Conservation (phyloP, 108 stramenopile species). For the Pseudonitzschia multiseries region DNA sequence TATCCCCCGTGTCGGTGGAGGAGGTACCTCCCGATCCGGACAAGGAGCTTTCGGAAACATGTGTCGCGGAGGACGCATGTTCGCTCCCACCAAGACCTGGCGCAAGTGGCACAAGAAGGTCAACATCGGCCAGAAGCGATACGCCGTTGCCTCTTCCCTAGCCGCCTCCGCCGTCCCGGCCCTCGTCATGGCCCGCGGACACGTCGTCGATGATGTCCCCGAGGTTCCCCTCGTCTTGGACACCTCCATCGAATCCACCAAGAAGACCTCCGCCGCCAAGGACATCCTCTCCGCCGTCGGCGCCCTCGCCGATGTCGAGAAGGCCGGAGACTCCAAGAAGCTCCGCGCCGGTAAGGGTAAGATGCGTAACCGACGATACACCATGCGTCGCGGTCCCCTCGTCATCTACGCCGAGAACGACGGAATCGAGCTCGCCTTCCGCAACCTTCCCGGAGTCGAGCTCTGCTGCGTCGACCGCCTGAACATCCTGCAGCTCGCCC, state of each 20-base stretch:
- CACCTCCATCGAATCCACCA: conserved; percentile 73
- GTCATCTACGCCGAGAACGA: conserved; percentile 93
- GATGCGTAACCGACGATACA: conserved; percentile 97
- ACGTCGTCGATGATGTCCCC: conserved; percentile 93
- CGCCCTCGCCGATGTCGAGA: conserved; percentile 93
- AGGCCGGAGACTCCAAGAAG: conserved; percentile 93
- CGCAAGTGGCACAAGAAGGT: conserved; percentile 99
- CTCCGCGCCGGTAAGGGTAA: conserved; percentile 99
- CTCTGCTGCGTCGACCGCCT: conserved; percentile 93
- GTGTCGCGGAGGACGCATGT: conserved; percentile 98
- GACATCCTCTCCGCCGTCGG: conserved; percentile 89
- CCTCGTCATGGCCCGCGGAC: conserved; percentile 98
- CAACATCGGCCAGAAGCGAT: conserved; percentile 94
- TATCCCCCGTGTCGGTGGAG: conserved; percentile 99
- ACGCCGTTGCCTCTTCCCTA: conserved; percentile 96
- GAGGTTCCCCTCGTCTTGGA: conserved; percentile 97
- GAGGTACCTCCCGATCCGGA: conserved; percentile 98
- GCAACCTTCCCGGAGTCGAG: conserved; percentile 98
- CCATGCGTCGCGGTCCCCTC: conserved; percentile 95
- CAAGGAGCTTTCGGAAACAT: conserved; percentile 99
- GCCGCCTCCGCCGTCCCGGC: conserved; percentile 97
- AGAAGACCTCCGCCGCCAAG: conserved; percentile 90
- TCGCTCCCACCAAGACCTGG: conserved; percentile 99
- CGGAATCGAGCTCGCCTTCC: conserved; percentile 92
- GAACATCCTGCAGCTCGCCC: conserved; percentile 97